Conservation (phyloP, 495 filamentous ascomycete genomes). For the Penicillium pulvis region DNA sequence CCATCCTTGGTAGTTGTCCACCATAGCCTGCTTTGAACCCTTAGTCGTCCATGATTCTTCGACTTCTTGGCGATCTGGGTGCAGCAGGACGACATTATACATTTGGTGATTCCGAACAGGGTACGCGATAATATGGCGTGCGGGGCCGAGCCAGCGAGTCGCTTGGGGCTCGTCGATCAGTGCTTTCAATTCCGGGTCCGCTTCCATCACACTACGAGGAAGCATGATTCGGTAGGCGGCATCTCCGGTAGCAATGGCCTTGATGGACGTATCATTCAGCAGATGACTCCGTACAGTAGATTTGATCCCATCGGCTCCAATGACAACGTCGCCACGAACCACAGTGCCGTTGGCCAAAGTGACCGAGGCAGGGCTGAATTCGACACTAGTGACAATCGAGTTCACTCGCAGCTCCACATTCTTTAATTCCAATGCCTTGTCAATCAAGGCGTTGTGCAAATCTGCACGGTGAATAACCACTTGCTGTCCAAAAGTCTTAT, state of each 20-base stretch:
- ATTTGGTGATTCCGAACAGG: conserved; percentile 46
- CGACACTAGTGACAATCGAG: conserved; percentile 35
- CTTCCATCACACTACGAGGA: conserved; percentile 37
- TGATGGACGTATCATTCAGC: conserved; percentile 28
- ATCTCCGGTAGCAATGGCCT: conserved; percentile 43
- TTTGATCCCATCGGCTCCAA: conserved; percentile 53
- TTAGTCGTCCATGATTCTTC: conserved; percentile 48
- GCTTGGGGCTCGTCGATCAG: conserved; percentile 42
- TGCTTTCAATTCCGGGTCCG: conserved; percentile 35
- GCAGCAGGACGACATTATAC: conserved; percentile 46
- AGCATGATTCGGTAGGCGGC: conserved; percentile 50
- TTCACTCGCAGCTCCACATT: conserved; percentile 42
- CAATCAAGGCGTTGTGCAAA: conserved; percentile 44
- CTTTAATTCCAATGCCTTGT: conserved; percentile 34
- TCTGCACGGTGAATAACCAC: conserved; percentile 48
- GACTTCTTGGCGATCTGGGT: conserved; percentile 38
- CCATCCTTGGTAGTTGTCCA: conserved; percentile 45
- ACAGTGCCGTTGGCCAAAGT: conserved; percentile 36
- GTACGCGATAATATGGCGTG: conserved; percentile 47
- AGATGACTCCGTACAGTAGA: conserved; percentile 39
- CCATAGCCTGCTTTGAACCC: conserved; percentile 45
- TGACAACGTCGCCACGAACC: conserved; percentile 42
- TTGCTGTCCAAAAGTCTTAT: conserved; percentile 46
- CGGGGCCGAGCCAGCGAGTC: conserved; percentile 47
- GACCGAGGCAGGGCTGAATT: conserved; percentile 35